Evolutionary conservation across 139 green algal genomes (phyloP), one percentile per base, ranked within the genome.

Genomic region (Chlamydomonas applanata): DNA sequence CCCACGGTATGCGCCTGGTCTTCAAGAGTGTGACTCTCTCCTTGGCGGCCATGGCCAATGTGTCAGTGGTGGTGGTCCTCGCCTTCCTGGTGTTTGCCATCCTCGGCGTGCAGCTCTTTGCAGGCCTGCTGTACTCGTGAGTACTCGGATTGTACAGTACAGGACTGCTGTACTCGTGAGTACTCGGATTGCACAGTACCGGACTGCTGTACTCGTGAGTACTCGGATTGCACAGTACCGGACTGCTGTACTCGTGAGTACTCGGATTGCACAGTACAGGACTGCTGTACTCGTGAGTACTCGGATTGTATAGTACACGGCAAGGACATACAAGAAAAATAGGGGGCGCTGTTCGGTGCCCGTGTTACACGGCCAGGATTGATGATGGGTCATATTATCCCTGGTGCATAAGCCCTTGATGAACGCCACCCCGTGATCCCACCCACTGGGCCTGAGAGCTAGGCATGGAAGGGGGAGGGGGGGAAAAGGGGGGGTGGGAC

Each of bases 71-170:
- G n/a, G 76, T 83, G 27, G 16, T 88, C 44, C 77, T 96, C 27
- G 85, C 89, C 64, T 93, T 94, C 79, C 33, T 93, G 45, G 90
- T 97, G 44, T 97, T 96, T 78, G 91, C 86, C 72, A 94, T 96
- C 68, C 77, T 97, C 40, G 92, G 91, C 5, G 84, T 93, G 52
- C 89, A 96, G 76, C 85, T 96, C 7, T 92, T 95, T 78, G 83
- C 65, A 17, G 89, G 87, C 19, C 75, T 78, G 59, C 27, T 84
- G 29, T 73, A 79, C 72, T 80, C 57, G 78, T 84, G 73, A 53
- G 70, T 67, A 24, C 54, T 66, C 14, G 20, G 3, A 30, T 53
- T 49, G 40, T 49, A 11, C 40, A 49, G 7, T 49, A 7, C 40
- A 19, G 7, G 40, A 4, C 44, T 45, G 4, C 64, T 82, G 27